These are phyloP conservation scores for Claviceps pusilla DNA, from an alignment of 2,329 filamentous ascomycete genomes.

Conservation along the genomic window DNA sequence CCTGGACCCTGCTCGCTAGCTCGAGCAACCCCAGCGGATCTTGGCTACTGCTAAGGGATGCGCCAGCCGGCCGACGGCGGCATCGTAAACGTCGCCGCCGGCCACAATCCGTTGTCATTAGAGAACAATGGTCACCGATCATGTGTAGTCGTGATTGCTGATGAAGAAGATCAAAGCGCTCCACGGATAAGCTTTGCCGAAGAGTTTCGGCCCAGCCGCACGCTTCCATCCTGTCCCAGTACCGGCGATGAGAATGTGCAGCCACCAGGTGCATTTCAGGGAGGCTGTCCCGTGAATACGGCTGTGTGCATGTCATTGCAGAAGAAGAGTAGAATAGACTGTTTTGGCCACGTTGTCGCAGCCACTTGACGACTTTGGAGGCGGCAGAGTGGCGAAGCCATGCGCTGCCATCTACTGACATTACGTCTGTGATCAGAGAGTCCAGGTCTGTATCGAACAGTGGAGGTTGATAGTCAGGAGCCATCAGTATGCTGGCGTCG, in stretches of 20 bases:
- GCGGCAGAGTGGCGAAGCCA: conserved; percentile 73
- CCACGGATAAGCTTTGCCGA: conserved; percentile 20
- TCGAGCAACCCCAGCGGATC: conserved; percentile 70
- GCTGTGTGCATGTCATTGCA: background rate
- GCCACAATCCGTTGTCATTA: conserved; percentile 3
- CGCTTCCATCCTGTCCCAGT: conserved; percentile 19
- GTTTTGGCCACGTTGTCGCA: conserved; percentile 19
- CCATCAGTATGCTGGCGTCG: conserved; percentile 90
- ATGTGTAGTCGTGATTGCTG: background rate
- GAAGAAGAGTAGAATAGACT: conserved; percentile 5
- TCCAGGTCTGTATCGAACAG: conserved; percentile 60
- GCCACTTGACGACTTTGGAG: conserved; percentile 66
- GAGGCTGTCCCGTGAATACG: background rate
- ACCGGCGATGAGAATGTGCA: conserved; percentile 7
- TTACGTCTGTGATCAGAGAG: conserved; percentile 55
- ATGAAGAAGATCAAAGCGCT: conserved; percentile 12
- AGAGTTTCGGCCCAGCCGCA: conserved; percentile 23
- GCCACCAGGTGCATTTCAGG: background rate
- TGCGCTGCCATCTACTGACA: conserved; percentile 61
- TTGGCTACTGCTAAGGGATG: conserved; percentile 26
- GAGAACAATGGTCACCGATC: conserved; percentile 2
- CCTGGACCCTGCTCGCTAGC: conserved; percentile 50
- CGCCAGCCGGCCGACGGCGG: background rate
- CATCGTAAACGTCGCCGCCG: background rate
- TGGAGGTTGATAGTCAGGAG: conserved; percentile 73